Evolutionary conservation across 2,329 filamentous ascomycete genomes (phyloP).

Genomic region (Cladophialophora chaetospira): DNA sequence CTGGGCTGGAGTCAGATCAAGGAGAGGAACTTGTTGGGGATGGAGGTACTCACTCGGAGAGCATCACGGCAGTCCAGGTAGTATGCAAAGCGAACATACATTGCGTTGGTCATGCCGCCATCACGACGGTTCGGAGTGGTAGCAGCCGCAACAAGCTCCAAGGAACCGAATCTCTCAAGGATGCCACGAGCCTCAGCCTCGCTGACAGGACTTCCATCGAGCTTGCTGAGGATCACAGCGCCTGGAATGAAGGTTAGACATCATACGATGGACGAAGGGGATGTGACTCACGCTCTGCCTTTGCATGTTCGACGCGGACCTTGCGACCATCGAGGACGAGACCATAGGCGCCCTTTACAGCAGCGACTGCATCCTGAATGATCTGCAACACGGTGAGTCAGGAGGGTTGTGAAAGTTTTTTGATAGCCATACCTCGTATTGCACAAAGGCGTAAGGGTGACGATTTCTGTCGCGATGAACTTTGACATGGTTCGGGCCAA

Average conservation of each 20-base stretch:
- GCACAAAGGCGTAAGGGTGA: conserved; percentile 43
- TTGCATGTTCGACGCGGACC: conserved; percentile 30
- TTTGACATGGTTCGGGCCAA: conserved; percentile 41
- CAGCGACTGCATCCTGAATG: conserved; percentile 36
- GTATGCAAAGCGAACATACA: conserved; percentile 32
- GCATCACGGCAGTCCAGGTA: conserved; percentile 34
- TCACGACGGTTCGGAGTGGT: conserved; percentile 8
- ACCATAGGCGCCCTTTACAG: conserved; percentile 24
- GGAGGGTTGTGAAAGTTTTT: neutral
- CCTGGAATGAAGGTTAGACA: conserved; percentile 23
- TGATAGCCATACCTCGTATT: conserved; percentile 39
- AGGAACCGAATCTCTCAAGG: conserved; percentile 29
- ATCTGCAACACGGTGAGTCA: conserved; percentile 30
- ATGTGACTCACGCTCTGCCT: conserved; percentile 33
- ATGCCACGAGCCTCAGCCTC: conserved; percentile 27
- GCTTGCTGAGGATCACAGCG: conserved; percentile 28
- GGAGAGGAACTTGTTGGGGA: neutral
- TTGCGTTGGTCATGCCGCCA: conserved; percentile 14
- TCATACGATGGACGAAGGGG: too few species aligned
- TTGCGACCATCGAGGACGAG: conserved; percentile 29
- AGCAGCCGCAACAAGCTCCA: conserved; percentile 24
- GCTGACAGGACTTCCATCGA: conserved; percentile 23
- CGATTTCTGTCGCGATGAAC: conserved; percentile 40
- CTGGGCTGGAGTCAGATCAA: conserved; percentile 13
- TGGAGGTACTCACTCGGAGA: conserved; percentile 22